Evolutionary conservation across 2,329 filamentous ascomycete species (phyloP).

Genomic region (Botrytis hyacinthi): DNA sequence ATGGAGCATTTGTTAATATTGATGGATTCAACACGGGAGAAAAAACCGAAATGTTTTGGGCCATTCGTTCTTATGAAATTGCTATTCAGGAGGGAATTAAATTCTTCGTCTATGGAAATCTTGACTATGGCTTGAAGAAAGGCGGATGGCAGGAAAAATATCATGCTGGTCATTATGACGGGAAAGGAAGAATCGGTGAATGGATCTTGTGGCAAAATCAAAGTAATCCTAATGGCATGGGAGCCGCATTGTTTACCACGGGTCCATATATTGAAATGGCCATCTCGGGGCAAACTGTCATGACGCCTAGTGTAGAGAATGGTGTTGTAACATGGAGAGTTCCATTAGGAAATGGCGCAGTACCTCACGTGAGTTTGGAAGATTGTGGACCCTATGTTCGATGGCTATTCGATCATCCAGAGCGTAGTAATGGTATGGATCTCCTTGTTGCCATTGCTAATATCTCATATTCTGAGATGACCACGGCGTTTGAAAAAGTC

Average conservation of each 20-base stretch:
- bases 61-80: slow-evolving; percentile 44
- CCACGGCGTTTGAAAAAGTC: slow-evolving; percentile 44
- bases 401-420: slow-evolving; percentile 49
- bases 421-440: slow-evolving; percentile 46
- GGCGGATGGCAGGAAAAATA: slow-evolving; percentile 47
- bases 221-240: slow-evolving; percentile 40
- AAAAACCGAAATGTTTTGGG: slow-evolving; percentile 51
- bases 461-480: slow-evolving; percentile 43
- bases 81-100: slow-evolving; percentile 45
- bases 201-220: slow-evolving; percentile 47
- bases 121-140: slow-evolving; percentile 51
- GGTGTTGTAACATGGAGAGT: slow-evolving; percentile 45
- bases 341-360: slow-evolving; percentile 43
- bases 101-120: slow-evolving; percentile 48
- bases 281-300: slow-evolving; percentile 40
- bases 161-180: slow-evolving; percentile 49
- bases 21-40: slow-evolving; percentile 54
- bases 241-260: slow-evolving; percentile 43
- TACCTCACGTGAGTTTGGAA: slow-evolving; percentile 46
- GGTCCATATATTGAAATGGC: slow-evolving; percentile 50
- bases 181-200: slow-evolving; percentile 46
- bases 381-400: slow-evolving; percentile 49
- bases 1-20: slow-evolving; percentile 54
- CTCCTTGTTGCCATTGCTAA: slow-evolving; percentile 47
- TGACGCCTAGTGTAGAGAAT: slow-evolving; percentile 44